Conservation (phyloP, 805 yeast species). For the Priceomyces carsonii region DNA sequence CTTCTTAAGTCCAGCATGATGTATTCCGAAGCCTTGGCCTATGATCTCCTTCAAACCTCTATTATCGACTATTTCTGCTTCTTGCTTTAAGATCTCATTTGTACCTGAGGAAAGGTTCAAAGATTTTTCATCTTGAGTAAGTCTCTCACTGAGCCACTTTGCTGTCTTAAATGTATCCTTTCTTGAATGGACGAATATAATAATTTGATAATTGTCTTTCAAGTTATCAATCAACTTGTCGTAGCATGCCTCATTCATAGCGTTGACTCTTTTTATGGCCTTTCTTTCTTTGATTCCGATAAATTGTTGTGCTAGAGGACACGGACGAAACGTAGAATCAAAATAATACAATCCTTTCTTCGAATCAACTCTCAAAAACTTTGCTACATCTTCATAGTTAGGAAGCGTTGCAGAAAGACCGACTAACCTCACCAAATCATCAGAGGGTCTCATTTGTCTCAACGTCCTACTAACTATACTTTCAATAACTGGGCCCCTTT, state of each 20-base stretch:
- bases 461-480: slow-evolving; percentile 78
- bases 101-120: slow-evolving; percentile 56
- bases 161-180: slow-evolving; percentile 90
- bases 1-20: slow-evolving; percentile 84
- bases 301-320: slow-evolving; percentile 87
- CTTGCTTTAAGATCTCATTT: slow-evolving; percentile 61
- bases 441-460: slow-evolving; percentile 44
- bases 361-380: slow-evolving; percentile 65
- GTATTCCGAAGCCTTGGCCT: slow-evolving; percentile 79
- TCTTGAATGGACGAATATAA: slow-evolving; percentile 91
- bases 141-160: slow-evolving; percentile 62
- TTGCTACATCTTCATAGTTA: slow-evolving; percentile 83
- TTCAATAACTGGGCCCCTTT: slow-evolving; percentile 93
- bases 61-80: slow-evolving; percentile 57
- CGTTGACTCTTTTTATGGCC: slow-evolving; percentile 72
- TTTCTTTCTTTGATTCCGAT: slow-evolving; percentile 84
- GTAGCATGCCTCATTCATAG: slow-evolving; percentile 89
- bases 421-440: slow-evolving; percentile 62
- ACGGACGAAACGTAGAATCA: slow-evolving; percentile 83
- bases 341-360: slow-evolving; percentile 71
- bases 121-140: slow-evolving; percentile 56
- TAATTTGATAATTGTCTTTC: slow-evolving; percentile 70
- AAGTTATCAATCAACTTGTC: slow-evolving; percentile 65
- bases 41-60: slow-evolving; percentile 58
- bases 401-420: slow-evolving; percentile 95